Evolutionary conservation across 768 basidiomycete species (phyloP), one percentile per base, ranked within the genome.

Genomic region (Mycena indigotica): DNA sequence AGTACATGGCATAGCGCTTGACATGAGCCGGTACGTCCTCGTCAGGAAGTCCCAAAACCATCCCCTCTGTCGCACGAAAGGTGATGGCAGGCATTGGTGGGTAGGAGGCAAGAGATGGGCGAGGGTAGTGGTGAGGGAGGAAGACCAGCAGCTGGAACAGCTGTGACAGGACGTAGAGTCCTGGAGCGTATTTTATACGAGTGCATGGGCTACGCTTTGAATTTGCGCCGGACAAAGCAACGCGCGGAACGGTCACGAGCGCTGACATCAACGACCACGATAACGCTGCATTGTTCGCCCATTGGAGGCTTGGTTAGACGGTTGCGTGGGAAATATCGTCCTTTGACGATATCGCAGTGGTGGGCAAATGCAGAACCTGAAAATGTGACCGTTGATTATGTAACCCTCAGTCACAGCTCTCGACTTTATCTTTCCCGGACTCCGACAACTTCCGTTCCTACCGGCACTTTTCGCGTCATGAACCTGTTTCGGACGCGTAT

Each of bases 1-100:
- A 72, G 56, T 76, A 77, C 39, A 70, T 69, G 2, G 66, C 75
- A 50, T 75, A 66, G 28, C 77, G 73, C 57, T 73, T 76, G 38
- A 35, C 24, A 24, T 49, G 35, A 6, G 17, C 40, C 1, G 65
- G 57, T 5, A 51, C 26, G 16, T 56, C 53, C 25, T 62, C 45
- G 17, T 39, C 30, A 16, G 53, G 32, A 25, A 51, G 19, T 45
- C 48, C 62, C 24, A 52, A 35, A 0, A 61, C 56, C 28, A 62
- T 61, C 28, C 62, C 48, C 29, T 64, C 44, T 25, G 65, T 49
- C 46, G 63, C 46, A 46, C 59, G 57, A 51, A 66, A 63, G 23
- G 64, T 32, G n/a, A 56, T 40, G 15, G 60, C 19, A 40, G 55
- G 45, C 23, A 53, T 62, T n/a, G n/a, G n/a, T n/a, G n/a, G n/a